phyloP scores from a whole-genome alignment of 305 asterid genomes.

The Rubia peregrina region DNA sequence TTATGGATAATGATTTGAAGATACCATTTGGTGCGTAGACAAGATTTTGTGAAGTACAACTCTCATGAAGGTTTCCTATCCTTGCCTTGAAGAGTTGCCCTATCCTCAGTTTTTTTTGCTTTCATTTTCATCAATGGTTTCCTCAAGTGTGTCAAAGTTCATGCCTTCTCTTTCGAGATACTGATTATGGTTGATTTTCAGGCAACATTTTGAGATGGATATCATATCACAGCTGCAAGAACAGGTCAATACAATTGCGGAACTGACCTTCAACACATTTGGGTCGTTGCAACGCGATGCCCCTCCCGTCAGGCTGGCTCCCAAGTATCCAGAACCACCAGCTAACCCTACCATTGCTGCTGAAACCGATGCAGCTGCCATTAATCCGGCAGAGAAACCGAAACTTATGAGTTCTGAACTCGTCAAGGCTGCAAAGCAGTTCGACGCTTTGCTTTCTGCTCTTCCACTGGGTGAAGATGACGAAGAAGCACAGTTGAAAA shows the following conservation, averaged over 20 bases:
- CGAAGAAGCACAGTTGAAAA: conserved; percentile 78
- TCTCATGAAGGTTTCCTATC: too few species aligned
- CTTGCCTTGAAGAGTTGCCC: too few species aligned
- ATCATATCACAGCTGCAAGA: conserved; percentile 80
- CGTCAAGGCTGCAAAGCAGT: conserved; percentile 88
- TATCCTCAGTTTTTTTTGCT: too few species aligned
- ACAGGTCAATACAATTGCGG: conserved; percentile 60
- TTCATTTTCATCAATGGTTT: too few species aligned
- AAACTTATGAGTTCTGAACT: conserved; percentile 60
- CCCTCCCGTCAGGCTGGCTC: conserved; percentile 70
- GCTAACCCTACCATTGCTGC: conserved; percentile 27
- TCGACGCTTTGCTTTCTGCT: conserved; percentile 79
- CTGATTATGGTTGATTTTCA: background rate
- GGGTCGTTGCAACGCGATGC: conserved; percentile 88
- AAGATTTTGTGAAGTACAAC: too few species aligned
- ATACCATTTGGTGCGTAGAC: too few species aligned
- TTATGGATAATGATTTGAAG: too few species aligned
- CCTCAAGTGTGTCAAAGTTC: too few species aligned
- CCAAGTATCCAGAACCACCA: conserved; percentile 81
- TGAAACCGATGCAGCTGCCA: conserved; percentile 38
- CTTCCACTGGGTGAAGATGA: conserved; percentile 81
- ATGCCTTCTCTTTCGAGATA: too few species aligned
- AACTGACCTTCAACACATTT: conserved; percentile 65
- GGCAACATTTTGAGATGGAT: conserved; percentile 38
- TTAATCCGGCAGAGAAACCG: conserved; percentile 58